Percentiles rank a stretch among this genome's conserved stretches.
Evolutionary conservation across 2,329 filamentous ascomycete species (phyloP).

Genomic region (Xylariales sp.): DNA sequence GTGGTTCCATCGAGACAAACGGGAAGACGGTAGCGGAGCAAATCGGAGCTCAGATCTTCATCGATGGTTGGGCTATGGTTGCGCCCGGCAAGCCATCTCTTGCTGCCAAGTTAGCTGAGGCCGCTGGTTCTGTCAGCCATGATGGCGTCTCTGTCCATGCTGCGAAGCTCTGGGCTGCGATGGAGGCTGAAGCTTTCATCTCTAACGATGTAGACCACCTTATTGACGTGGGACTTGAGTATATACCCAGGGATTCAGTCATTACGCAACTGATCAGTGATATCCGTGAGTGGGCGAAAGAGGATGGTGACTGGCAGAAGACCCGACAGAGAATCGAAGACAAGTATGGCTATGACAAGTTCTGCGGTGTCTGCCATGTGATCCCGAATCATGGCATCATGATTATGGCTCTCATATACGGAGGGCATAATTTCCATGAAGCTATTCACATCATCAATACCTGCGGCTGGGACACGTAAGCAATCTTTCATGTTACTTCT

Average conservation of each 20-base stretch:
- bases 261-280: slow-evolving; percentile 24
- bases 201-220: slow-evolving; percentile 27
- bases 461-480: slow-evolving; percentile 34
- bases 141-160: slow-evolving; percentile 33
- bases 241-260: slow-evolving; percentile 23
- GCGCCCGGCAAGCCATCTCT: slow-evolving; percentile 24
- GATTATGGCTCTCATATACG: slow-evolving; percentile 28
- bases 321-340: slow-evolving; percentile 31
- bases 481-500: too few species aligned
- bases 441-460: slow-evolving; percentile 33
- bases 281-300: slow-evolving; percentile 24
- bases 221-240: slow-evolving; percentile 24
- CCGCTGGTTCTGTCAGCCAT: slow-evolving; percentile 31
- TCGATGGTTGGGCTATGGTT: slow-evolving; percentile 32
- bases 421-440: slow-evolving; percentile 23
- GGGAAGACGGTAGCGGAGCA: slow-evolving; percentile 29
- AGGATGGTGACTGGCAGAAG: slow-evolving; percentile 26
- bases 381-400: slow-evolving; percentile 31
- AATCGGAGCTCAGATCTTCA: slow-evolving; percentile 35
- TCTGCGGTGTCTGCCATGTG: slow-evolving; percentile 26
- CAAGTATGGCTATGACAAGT: slow-evolving; percentile 28
- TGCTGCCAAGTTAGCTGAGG: slow-evolving; percentile 27
- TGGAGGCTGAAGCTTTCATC: slow-evolving; percentile 33
- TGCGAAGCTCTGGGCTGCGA: slow-evolving; percentile 33
- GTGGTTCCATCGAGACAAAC: slow-evolving; percentile 24